Evolutionary conservation across 805 yeast species (phyloP), one percentile per base, ranked within the genome.

Genomic region (Metschnikowia amazonensis): DNA sequence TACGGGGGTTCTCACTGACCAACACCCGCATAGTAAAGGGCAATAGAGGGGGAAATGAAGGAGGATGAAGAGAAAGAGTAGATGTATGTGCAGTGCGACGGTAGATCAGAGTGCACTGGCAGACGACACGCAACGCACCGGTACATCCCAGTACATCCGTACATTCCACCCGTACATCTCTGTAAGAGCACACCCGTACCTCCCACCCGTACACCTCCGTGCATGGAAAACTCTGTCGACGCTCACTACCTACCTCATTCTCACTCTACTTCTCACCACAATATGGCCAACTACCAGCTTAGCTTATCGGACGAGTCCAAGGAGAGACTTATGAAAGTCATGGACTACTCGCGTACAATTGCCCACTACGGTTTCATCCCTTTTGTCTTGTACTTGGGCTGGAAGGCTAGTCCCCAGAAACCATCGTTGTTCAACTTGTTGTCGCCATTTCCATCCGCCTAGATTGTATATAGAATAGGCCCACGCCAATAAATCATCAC

Each of bases 331-430:
- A 71, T 83, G 65, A 88, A 84, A 66, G 72, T 90, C 52, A 72
- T 89, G 56, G 95, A 86, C 58, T 75, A 88, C 58, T 82, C 96
- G 53, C 87, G 89, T 64, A 86, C 88, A 43, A 77, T 85, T 60
- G 86, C 92, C 48, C 99, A 95, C 70, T 94, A 89, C 69, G 97
- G 98, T 38, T 94, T 96, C 88, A 84, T 94, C 60, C 99, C 99
- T 46, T 86, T 94, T 64, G 84, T 94, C 55, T 75, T 94, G 63
- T 94, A 94, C 75, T 74, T 94, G 58, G 99, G 76, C 17, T 71
- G 74, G 74, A 63, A 72, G 40, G 81, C 87, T 57, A 82, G 92
- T 52, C 76, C 89, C 46, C 85, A 84, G 67, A 87, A 85, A 70
- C 97, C 97, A 52, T 81, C 82, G 54, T 73, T 92, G 62, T 76